Evolutionary conservation across 2,329 filamentous ascomycete genomes (phyloP), one percentile per base, ranked within the genome.

Genomic region (Lecanicillium sp.): DNA sequence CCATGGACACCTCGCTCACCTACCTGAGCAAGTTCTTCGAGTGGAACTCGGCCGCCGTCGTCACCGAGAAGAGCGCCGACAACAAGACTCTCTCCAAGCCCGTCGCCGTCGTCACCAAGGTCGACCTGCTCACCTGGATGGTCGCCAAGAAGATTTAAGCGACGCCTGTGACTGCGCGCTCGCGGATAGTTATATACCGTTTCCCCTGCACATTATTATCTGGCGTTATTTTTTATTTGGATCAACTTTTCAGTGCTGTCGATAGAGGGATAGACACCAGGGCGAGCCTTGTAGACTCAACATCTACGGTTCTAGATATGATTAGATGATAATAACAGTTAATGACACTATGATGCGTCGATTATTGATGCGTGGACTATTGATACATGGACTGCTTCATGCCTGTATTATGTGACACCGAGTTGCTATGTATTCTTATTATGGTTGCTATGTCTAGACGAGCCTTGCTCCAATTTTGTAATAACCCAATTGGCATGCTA

Each of bases 1-100:
- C 93, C 6, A 74, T 86, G 63, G 87, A 96, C 56, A 98, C 93
- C 1, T 86, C 86, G 3, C 75, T 98, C 32, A 80, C 78, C 39
- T 84, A 86, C 37, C 75, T 98, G 46, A 91, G 89, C 72, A 83
- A 87, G 60, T 98, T 98, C 70, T 89, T 97, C 55, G 90, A 97
- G 70, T 97, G 93, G 90, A 97, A 98, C 69, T 93, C 87, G 57
- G 91, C 93, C 0, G 93, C 93, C 0, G 83, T 98, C 41, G 89
- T 98, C 3, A 98, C 91, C 0, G 90, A 97, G 66, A 77, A 79
- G 56, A 71, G 72, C 11, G 69, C 69, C 33, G 76, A 77, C 49
- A 69, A 73, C 47, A 68, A 74, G 51, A 78, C 74, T 19, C 65
- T 80, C 48, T 77, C 78, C 38, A 94, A 88, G 73, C 90, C 94